These are phyloP conservation scores for Achaetomium macrosporum DNA, from an alignment of 2,329 filamentous ascomycete species.

Conservation along the genomic window DNA sequence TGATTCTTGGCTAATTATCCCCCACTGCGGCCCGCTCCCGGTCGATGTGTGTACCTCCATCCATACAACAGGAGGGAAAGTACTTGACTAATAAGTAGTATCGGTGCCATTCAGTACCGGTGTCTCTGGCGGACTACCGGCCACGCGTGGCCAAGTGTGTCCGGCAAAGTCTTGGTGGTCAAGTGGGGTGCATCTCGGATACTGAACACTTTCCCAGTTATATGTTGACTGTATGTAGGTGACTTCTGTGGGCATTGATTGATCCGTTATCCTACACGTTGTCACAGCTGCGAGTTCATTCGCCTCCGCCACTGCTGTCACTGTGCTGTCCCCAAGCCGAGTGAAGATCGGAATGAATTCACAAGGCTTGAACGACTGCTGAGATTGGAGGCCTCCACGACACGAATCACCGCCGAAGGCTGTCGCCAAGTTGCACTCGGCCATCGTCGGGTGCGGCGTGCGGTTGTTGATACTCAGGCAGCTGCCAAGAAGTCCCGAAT, in stretches of 20 bases:
- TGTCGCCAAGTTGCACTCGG: constrained; percentile 9
- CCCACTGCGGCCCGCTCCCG: neutral
- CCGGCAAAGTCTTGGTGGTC: neutral
- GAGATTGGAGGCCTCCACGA: constrained; percentile 4
- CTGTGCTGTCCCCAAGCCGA: too few relatives aligned
- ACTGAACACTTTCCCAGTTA: too few relatives aligned
- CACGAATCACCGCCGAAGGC: neutral
- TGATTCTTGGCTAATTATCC: constrained; percentile 2
- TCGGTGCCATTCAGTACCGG: neutral
- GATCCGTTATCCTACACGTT: too few relatives aligned
- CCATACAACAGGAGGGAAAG: neutral
- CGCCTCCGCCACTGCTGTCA: too few relatives aligned
- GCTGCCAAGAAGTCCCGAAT: constrained; percentile 22
- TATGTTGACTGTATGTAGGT: too few relatives aligned
- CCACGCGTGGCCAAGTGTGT: neutral
- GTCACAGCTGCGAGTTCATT: too few relatives aligned
- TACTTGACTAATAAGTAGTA: too few relatives aligned
- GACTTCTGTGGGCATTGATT: too few relatives aligned
- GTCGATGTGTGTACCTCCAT: neutral
- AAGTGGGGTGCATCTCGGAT: neutral
- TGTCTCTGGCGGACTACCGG: neutral
- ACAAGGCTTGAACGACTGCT: neutral
- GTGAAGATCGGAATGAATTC: too few relatives aligned
- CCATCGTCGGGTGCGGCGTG: constrained; percentile 14
- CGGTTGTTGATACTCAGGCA: neutral